Percentiles rank a stretch among this genome's conserved stretches.
Evolutionary conservation across 2,329 filamentous ascomycete species (phyloP).

Genomic region (Colletotrichum siamense): DNA sequence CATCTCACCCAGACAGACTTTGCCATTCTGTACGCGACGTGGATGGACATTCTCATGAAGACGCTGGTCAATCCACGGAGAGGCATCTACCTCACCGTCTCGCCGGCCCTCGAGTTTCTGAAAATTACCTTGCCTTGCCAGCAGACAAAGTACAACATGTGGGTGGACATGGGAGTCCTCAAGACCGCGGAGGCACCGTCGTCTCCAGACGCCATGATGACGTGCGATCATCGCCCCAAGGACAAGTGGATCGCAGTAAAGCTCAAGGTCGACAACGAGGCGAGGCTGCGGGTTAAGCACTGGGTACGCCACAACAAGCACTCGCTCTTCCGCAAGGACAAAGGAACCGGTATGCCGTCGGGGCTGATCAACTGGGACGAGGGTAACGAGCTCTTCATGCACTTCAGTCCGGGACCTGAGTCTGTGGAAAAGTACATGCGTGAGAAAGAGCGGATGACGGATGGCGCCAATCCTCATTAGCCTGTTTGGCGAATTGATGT

Average conservation of each 20-base stretch:
- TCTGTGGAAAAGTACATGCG: slow-evolving; percentile 26
- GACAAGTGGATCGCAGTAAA: slow-evolving; percentile 64
- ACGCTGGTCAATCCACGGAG: slow-evolving; percentile 67
- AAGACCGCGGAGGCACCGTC: slow-evolving; percentile 35
- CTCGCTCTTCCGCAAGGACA: slow-evolving; percentile 23
- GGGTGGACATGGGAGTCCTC: slow-evolving; percentile 60
- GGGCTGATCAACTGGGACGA: slow-evolving; percentile 35
- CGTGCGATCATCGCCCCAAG: slow-evolving; percentile 57
- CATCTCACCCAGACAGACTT: slow-evolving; percentile 73
- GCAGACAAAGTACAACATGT: slow-evolving; percentile 53
- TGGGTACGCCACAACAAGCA: slow-evolving; percentile 43
- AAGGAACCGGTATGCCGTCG: slow-evolving; percentile 33
- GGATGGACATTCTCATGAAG: slow-evolving; percentile 65
- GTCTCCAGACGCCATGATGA: slow-evolving; percentile 46
- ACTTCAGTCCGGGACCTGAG: slow-evolving; percentile 31
- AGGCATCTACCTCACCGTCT: slow-evolving; percentile 68
- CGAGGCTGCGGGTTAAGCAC: slow-evolving; percentile 52
- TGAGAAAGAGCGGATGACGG: not conserved
- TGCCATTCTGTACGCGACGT: slow-evolving; percentile 64
- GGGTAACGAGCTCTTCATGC: slow-evolving; percentile 36
- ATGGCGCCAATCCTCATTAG: not conserved
- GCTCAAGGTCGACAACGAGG: slow-evolving; percentile 64
- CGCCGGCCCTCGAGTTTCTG: slow-evolving; percentile 67
- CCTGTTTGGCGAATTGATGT: not conserved
- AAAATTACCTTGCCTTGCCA: slow-evolving; percentile 53